Base-by-base conservation (phyloP, 2,329 filamentous ascomycete genomes). In the Neofusicoccum sp. region DNA sequence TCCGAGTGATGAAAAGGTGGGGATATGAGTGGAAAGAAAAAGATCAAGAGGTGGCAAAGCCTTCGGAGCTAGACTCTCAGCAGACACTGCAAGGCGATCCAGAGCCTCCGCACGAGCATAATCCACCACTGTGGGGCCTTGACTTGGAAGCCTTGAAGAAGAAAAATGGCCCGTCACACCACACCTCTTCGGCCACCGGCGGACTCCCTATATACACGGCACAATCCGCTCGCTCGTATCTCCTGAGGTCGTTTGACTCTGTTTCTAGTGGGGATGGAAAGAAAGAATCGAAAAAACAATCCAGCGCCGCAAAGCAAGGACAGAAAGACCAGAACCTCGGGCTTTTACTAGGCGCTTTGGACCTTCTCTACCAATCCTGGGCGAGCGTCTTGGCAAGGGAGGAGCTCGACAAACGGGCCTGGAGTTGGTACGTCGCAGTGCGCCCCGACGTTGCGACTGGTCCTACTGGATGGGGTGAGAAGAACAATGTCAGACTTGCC, bases 381-480 rank as follows among this genome's bases (percentile, higher is more conserved):
- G 82, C 83, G 1, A 77, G 80, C n/a, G 82, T 86, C 34, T 73
- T 96, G 37, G 81, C 77, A 31, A 77, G 78, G 3, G 80, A 84
- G 14, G 91, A 96, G 69, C 79, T 96, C 59, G 91, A 96, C 72
- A 83, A 83, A 65, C 84, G 87, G 64, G 90, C 91, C 16, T 96
- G 92, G 91, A 80, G 80, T 9, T 96, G 92, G 92, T 96, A 96
- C 75, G 81, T 89, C 1, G 83, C 85, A 28, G 86, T 93, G 22
- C 81, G 93, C 66, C 92, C 92, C 0, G 88, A 91, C 22, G 89
- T 96, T 2, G 87, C 90, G 64, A 78, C 82, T 63, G 93, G 92
- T 0, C 85, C 86, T 52, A 85, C 87, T 22, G 92, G 93, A 1
- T 96, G 92, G 92, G 92, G 92, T 33, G 90, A 89, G 11, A 95